Evolutionary conservation across 2,329 filamentous ascomycete species (phyloP).

Genomic region (Talaromyces albobiverticillius): DNA sequence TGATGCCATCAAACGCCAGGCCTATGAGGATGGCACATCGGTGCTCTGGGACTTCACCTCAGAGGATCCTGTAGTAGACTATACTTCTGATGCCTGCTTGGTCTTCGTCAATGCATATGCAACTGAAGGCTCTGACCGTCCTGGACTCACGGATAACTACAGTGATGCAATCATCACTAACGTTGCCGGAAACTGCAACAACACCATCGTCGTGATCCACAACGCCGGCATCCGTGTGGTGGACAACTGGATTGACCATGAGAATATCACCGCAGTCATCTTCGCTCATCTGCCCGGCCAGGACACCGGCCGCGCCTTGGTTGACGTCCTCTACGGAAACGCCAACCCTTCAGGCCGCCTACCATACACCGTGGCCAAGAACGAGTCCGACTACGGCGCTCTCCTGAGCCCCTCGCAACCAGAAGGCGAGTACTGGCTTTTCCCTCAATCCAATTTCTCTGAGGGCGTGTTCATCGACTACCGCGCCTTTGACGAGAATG

Average conservation of each 20-base stretch:
- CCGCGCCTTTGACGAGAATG: conserved; percentile 66
- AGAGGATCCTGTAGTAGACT: background rate
- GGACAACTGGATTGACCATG: conserved; percentile 61
- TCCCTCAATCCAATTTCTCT: conserved; percentile 67
- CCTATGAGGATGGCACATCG: conserved; percentile 28
- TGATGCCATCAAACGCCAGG: conserved; percentile 13
- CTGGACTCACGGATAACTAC: conserved; percentile 7
- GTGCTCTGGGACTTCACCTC: conserved; percentile 12
- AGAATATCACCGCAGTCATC: conserved; percentile 79
- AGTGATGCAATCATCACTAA: background rate
- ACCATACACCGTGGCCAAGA: conserved; percentile 75
- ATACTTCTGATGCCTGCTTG: background rate
- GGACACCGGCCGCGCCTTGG: conserved; percentile 75
- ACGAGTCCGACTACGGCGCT: conserved; percentile 65
- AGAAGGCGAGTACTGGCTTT: background rate
- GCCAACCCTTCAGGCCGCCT: conserved; percentile 74
- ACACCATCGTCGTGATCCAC: conserved; percentile 85
- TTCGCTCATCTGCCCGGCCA: conserved; percentile 82
- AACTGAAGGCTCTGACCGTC: conserved; percentile 55
- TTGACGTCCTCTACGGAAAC: conserved; percentile 78
- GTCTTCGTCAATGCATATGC: conserved; percentile 30
- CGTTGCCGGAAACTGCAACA: conserved; percentile 69
- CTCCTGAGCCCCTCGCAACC: background rate
- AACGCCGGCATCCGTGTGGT: conserved; percentile 70
- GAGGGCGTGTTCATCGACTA: conserved; percentile 84